These are phyloP conservation scores for Cudoniella acicularis DNA, from an alignment of 495 filamentous ascomycete species.

Conservation along the genomic window DNA sequence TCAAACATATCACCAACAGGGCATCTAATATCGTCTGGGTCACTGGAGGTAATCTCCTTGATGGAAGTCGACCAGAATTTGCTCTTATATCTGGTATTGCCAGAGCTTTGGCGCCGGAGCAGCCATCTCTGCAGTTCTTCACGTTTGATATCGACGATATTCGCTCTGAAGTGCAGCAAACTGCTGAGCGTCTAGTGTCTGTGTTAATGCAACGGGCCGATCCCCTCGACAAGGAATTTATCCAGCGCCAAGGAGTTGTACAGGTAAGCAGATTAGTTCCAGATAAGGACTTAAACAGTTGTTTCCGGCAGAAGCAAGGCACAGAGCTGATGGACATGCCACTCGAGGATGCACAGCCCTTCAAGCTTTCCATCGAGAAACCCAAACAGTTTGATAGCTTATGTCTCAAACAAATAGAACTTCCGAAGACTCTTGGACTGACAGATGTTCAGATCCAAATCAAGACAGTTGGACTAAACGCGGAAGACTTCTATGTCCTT, in stretches of 20 bases:
- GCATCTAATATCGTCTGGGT: constrained; percentile 36
- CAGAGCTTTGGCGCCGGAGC: constrained; percentile 33
- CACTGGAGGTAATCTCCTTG: constrained; percentile 26
- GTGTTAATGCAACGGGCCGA: not conserved
- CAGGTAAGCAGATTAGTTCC: constrained; percentile 31
- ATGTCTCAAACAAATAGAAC: not conserved
- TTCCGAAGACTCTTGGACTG: not conserved
- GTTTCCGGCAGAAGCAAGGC: constrained; percentile 22
- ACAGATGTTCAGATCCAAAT: constrained; percentile 26
- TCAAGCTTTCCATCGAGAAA: not conserved
- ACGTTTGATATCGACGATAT: constrained; percentile 28
- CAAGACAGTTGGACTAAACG: constrained; percentile 14
- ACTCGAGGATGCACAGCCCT: not conserved
- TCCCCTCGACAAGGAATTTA: constrained; percentile 6
- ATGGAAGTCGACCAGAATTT: constrained; percentile 29
- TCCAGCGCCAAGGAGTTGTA: constrained; percentile 19
- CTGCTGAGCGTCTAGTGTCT: not conserved
- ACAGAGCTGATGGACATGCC: not conserved
- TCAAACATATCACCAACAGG: constrained; percentile 32
- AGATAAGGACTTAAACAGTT: constrained; percentile 26
- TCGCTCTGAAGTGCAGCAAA: constrained; percentile 21
- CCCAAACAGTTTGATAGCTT: not conserved
- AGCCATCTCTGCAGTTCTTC: constrained; percentile 33
- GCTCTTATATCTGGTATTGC: constrained; percentile 32
- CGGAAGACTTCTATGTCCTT: constrained; percentile 20